These are phyloP conservation scores for Cryphonectria parasitica DNA, from an alignment of 2,329 filamentous ascomycete genomes.

Conservation along the genomic window DNA sequence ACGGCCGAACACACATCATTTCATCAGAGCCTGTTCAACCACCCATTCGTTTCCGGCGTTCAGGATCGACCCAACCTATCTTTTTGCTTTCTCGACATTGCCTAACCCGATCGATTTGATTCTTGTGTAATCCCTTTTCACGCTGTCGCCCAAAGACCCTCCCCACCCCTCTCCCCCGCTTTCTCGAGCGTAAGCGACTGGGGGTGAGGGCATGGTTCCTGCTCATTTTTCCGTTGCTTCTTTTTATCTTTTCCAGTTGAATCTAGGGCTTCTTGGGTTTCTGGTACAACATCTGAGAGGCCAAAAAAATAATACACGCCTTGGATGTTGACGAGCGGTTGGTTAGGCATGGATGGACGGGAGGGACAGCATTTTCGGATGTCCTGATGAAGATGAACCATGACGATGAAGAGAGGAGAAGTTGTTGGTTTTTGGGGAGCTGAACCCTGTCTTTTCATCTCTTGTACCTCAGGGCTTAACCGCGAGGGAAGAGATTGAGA, in stretches of 20 bases:
- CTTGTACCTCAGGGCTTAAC: neutral
- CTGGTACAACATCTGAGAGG: neutral
- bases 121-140: neutral
- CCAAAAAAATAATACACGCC: neutral
- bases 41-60: constrained; percentile 15
- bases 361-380: constrained; percentile 13
- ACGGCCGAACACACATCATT: neutral
- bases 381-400: constrained; percentile 23
- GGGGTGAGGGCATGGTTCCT: neutral
- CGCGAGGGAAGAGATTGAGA: neutral
- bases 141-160: neutral
- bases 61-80: neutral
- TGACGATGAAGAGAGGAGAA: constrained; percentile 6
- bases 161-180: neutral
- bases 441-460: neutral
- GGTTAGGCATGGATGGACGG: neutral
- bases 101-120: constrained; percentile 3
- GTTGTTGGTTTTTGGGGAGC: neutral
- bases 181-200: neutral
- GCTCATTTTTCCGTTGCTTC: constrained; percentile 6
- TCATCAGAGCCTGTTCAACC: neutral
- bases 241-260: constrained; percentile 7
- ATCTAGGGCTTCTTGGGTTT: neutral
- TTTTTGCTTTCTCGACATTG: neutral
- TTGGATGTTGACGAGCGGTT: constrained; percentile 1